Evolutionary conservation across 768 basidiomycete species (phyloP).

Genomic region (Termitomyces eurrhizus): DNA sequence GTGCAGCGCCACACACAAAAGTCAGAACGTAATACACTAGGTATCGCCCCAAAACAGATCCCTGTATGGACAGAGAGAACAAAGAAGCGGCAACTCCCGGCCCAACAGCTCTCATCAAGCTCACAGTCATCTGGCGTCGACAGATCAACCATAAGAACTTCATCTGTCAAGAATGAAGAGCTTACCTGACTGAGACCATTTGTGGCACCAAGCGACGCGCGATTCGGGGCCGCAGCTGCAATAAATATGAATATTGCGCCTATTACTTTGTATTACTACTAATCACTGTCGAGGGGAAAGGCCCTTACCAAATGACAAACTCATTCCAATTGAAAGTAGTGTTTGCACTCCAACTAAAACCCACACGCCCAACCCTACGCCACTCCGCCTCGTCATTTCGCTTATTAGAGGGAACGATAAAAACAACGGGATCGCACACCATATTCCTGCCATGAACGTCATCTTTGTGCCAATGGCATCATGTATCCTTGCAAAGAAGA

Average conservation of each 20-base stretch:
- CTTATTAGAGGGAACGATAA: neutral
- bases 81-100: neutral
- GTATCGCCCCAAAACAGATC: neutral
- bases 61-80: neutral
- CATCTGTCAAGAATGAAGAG: neutral
- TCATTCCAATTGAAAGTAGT: neutral
- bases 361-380: neutral
- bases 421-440: neutral
- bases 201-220: neutral
- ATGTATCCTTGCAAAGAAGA: neutral
- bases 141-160: neutral
- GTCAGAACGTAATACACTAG: neutral
- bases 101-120: neutral
- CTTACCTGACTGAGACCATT: neutral
- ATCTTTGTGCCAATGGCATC: neutral
- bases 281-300: neutral
- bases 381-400: neutral
- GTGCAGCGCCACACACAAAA: constrained; percentile 10
- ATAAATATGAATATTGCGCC: neutral
- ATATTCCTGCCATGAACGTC: neutral
- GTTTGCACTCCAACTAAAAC: neutral
- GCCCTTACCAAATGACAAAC: neutral
- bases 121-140: neutral
- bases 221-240: neutral
- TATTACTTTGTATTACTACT: neutral